Evolutionary conservation across 306 rosid genomes (phyloP).

Genomic region (Dalbergia cochinchinensis): DNA sequence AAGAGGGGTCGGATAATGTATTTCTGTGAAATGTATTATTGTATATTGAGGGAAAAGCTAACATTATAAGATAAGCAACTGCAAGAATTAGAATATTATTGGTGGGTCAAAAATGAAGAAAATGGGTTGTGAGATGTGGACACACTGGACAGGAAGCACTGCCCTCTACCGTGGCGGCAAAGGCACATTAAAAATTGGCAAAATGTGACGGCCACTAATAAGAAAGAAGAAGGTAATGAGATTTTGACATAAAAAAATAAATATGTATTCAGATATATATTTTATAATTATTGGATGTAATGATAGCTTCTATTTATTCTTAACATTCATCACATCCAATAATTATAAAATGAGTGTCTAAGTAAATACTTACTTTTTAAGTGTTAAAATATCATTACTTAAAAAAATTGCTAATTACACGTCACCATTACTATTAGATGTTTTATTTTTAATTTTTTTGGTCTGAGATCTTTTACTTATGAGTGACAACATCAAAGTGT

Average conservation of each 20-base stretch:
- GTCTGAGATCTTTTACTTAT: neutral
- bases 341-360: no score
- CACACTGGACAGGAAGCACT: constrained; percentile 20
- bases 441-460: no score
- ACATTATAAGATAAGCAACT: neutral
- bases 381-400: no score
- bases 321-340: no score
- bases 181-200: neutral
- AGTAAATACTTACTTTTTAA: no score
- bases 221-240: no score
- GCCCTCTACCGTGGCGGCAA: constrained; percentile 17
- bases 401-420: neutral
- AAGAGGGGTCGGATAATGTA: constrained; percentile 21
- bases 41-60: neutral
- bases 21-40: constrained; percentile 3
- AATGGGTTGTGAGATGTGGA: constrained; percentile 17
- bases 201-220: neutral
- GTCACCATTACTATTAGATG: no score
- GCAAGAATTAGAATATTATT: neutral
- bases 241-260: no score
- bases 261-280: no score
- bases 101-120: constrained; percentile 13
- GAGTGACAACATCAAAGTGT: no score
- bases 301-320: no score
- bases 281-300: no score